These are phyloP conservation scores for Apiospora saccharicola DNA, from an alignment of 2,329 filamentous ascomycete species.

Conservation along the genomic window DNA sequence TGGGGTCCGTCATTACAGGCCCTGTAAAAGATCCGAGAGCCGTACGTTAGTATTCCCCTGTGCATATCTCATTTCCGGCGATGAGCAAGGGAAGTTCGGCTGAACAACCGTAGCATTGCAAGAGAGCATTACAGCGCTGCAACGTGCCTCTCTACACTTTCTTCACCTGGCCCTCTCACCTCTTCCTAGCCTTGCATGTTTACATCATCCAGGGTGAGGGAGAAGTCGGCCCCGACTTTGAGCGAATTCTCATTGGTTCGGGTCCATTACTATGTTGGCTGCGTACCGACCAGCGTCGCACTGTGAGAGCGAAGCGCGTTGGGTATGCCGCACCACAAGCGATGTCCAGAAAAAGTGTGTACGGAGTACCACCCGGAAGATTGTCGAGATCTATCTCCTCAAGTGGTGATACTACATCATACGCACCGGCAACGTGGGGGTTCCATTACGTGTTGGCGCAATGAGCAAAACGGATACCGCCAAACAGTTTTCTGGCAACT, in stretches of 20 bases:
- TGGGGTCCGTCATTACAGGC: constrained; percentile 17
- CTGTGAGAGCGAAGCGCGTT: constrained; percentile 3
- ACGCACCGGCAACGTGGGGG: constrained; percentile 12
- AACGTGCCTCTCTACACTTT: constrained; percentile 1
- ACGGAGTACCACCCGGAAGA: constrained; percentile 12
- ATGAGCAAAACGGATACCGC: not conserved
- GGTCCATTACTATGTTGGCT: constrained; percentile 11
- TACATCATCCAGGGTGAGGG: not conserved
- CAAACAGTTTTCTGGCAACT: not conserved
- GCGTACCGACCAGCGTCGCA: constrained; percentile 7
- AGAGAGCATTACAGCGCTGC: not conserved
- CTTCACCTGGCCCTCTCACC: constrained; percentile 13
- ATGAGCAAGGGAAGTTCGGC: constrained; percentile 8
- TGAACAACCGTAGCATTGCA: constrained; percentile 10
- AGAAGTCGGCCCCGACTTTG: not conserved
- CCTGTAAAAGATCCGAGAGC: constrained; percentile 16
- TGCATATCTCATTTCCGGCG: constrained; percentile 5
- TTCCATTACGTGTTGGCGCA: constrained; percentile 13
- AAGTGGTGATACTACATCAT: constrained; percentile 11
- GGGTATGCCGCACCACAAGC: not conserved
- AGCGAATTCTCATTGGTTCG: constrained; percentile 2
- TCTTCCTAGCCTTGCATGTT: constrained; percentile 5
- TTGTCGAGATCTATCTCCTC: constrained; percentile 21
- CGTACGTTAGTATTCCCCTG: not conserved
- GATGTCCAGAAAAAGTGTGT: constrained; percentile 6